Evolutionary conservation across 371 early-diverging fungal species (phyloP), one percentile per base, ranked within the genome.

Genomic region (Thermomucor indicae-seudaticae): DNA sequence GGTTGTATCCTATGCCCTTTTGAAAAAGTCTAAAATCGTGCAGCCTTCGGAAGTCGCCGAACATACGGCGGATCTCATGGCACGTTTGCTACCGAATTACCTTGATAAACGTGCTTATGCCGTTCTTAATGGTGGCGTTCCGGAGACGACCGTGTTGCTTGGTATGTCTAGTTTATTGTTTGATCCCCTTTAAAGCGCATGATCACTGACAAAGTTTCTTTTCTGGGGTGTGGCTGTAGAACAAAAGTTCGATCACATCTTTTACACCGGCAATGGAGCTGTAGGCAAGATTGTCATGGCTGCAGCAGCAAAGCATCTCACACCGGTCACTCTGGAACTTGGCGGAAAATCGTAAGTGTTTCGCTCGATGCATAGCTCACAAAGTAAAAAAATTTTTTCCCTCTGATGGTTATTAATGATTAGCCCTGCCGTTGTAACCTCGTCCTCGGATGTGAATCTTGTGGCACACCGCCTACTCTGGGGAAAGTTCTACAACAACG

Each of bases 211-310:
- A 23, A 25, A 14, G 10, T 14, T 17, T 24, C 14, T 37, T 44
- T n/a, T n/a, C n/a, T n/a, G 2, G 0, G 14, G 25, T 27, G 16
- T 17, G 23, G 0, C 23, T 35, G 25, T 34, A 70, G 75, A 78
- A 49, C 66, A 84, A 44, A 73, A 67, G 51, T 91, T 86, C 47
- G 95, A 95, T 65, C 89, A 91, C 62, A 93, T 92, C 53, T 91
- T 92, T 49, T 97, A 89, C 67, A 97, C 97, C 4, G 97, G 97
- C 47, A 86, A 81, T 58, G 84, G 87, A 11, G 41, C 56, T 7
- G 90, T 96, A 29, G 97, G 90, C 20, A 82, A 70, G 49, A 77
- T 92, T 34, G 79, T 93, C 24, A 85, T 86, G 78, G 51, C 54
- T 6, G 91, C 90, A 11, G 95, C 93, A 12, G 86, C 88, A 16